These are phyloP conservation scores for Mortierella sp. DNA, from an alignment of 371 early-diverging fungal genomes.

Conservation along the genomic window DNA sequence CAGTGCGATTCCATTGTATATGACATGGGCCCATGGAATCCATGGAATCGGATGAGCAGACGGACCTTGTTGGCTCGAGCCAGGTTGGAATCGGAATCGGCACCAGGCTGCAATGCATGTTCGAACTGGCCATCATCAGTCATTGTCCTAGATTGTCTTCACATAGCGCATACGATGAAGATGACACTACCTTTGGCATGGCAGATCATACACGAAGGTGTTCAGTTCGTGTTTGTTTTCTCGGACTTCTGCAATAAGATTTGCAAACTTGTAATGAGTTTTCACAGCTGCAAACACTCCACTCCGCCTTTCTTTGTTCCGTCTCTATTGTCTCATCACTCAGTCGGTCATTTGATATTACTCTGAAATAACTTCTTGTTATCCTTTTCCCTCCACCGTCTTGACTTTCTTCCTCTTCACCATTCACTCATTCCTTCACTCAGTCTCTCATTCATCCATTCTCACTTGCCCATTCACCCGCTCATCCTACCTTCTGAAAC, in stretches of 20 bases:
- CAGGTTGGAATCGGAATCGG: slow-evolving; percentile 6
- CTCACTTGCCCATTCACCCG: background rate
- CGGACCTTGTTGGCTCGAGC: slow-evolving; percentile 44
- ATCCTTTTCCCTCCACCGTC: background rate
- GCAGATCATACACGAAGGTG: too few species aligned
- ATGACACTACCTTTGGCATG: background rate
- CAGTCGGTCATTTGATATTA: background rate
- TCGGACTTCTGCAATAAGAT: too few species aligned
- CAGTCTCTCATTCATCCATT: background rate
- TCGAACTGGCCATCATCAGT: background rate
- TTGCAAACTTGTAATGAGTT: too few species aligned
- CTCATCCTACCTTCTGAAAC: background rate
- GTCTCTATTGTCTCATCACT: background rate
- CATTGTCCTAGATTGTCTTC: background rate
- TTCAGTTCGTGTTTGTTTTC: too few species aligned
- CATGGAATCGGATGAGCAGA: background rate
- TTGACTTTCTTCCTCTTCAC: background rate
- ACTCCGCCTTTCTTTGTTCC: slow-evolving; percentile 6
- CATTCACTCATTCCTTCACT: background rate
- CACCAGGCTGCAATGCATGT: background rate
- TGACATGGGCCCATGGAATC: background rate
- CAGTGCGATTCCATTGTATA: background rate
- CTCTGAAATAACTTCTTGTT: background rate
- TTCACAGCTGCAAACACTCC: background rate
- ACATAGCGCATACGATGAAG: background rate